These are phyloP conservation scores for Arbutus unedo DNA, from an alignment of 148 eudicot genomes.

Conservation along the genomic window DNA sequence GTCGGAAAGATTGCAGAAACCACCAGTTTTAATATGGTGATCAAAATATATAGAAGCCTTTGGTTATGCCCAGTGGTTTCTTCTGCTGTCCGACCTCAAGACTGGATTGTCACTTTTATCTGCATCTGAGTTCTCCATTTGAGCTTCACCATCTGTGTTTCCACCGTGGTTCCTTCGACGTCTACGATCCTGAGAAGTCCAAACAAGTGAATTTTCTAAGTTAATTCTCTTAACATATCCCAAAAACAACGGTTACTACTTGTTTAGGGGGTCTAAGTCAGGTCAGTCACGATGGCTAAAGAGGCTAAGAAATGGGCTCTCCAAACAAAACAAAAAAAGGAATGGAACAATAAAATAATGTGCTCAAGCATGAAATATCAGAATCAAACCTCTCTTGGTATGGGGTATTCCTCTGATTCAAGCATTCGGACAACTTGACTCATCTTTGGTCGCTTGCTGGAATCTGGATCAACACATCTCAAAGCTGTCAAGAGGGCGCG, in stretches of 20 bases:
- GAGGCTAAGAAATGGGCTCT: neutral
- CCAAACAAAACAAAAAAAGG: neutral
- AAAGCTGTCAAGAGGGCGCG: conserved; percentile 83
- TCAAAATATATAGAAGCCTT: neutral
- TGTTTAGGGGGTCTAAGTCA: no score
- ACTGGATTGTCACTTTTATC: conserved; percentile 25
- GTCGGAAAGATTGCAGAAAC: neutral
- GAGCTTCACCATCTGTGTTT: conserved; percentile 21
- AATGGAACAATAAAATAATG: neutral
- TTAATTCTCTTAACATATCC: neutral
- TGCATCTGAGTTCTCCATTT: conserved; percentile 23
- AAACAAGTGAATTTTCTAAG: neutral
- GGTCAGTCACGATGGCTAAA: no score
- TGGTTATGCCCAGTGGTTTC: conserved; percentile 13
- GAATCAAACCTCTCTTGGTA: conserved; percentile 66
- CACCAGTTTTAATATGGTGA: neutral
- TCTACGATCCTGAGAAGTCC: conserved; percentile 37
- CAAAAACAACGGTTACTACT: neutral
- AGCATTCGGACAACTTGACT: conserved; percentile 93
- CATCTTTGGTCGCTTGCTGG: conserved; percentile 81
- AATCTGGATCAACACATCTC: conserved; percentile 85
- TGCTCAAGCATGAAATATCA: neutral
- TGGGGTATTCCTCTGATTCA: conserved; percentile 87
- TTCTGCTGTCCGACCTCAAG: conserved; percentile 18
- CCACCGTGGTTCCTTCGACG: conserved; percentile 25